Conservation (phyloP, 768 basidiomycete species). For the Tulasnella calospora region DNA sequence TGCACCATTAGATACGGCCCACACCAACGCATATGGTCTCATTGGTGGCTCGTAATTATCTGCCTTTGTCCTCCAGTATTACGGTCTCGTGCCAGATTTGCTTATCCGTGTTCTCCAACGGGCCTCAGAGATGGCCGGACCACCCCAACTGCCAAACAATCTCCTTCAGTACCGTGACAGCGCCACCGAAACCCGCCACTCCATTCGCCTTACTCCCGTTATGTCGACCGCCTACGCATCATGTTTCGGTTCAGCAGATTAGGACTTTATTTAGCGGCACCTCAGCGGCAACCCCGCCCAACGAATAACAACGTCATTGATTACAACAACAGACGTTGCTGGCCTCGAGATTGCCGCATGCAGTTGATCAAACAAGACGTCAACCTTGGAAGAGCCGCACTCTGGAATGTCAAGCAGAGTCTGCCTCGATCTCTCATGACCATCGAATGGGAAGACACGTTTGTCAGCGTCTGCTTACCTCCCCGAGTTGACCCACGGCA, state of each 20-base stretch:
- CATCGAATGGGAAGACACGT: conserved; percentile 98
- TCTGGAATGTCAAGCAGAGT: conserved; percentile 99
- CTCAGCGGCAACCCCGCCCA: conserved; percentile 93
- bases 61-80: conserved; percentile 98
- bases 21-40: conserved; percentile 94
- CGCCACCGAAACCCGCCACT: conserved; percentile 90
- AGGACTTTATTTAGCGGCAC: conserved; percentile 97
- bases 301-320: conserved; percentile 99
- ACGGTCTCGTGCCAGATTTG: conserved; percentile 91
- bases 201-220: conserved; percentile 99
- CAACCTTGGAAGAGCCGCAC: conserved; percentile 94
- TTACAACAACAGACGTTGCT: conserved; percentile 98
- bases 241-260: conserved; percentile 98
- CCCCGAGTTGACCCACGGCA: too few species aligned
- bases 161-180: conserved; percentile 97
- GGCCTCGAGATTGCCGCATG: conserved; percentile 99
- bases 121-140: conserved; percentile 98
- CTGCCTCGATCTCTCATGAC: conserved; percentile 92
- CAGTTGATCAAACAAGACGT: conserved; percentile 98
- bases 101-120: conserved; percentile 95
- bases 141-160: conserved; percentile 95
- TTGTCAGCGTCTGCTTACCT: conserved; percentile 96
- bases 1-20: conserved; percentile 69
- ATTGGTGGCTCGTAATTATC: conserved; percentile 98
- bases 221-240: conserved; percentile 90